phyloP scores from a whole-genome alignment of 257 asterid genomes.

The Solanum ossicruentum region DNA sequence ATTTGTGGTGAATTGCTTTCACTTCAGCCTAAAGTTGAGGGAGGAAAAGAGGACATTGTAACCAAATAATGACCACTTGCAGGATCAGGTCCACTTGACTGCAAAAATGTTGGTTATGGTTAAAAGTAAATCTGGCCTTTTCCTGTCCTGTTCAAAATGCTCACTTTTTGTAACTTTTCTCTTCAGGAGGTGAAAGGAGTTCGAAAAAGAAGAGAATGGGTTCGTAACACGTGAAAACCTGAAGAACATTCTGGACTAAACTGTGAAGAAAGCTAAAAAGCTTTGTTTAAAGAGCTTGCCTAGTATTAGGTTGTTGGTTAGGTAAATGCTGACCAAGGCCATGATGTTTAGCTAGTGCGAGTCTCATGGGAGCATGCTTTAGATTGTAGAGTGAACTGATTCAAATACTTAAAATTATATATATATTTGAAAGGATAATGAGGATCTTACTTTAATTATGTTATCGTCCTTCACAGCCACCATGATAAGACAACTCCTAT shows the following conservation, averaged over 20 bases:
- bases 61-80: slow-evolving; percentile 4
- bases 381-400: no score
- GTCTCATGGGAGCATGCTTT: background rate
- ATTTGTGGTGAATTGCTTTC: background rate
- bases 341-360: background rate
- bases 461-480: no score
- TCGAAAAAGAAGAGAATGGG: no score
- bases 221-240: background rate
- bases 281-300: background rate
- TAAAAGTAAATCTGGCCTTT: background rate
- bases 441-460: no score
- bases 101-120: background rate
- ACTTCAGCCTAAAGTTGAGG: background rate
- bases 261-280: background rate
- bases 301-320: background rate
- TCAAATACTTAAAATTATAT: no score
- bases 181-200: no score
- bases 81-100: background rate
- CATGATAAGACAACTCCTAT: no score
- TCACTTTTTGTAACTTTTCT: no score
- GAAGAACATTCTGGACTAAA: background rate
- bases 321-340: background rate
- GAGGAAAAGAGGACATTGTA: background rate
- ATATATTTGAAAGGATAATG: no score
- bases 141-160: background rate